Conservation (phyloP, 2,329 filamentous ascomycete genomes). For the Cucurbitaria berberidis region DNA sequence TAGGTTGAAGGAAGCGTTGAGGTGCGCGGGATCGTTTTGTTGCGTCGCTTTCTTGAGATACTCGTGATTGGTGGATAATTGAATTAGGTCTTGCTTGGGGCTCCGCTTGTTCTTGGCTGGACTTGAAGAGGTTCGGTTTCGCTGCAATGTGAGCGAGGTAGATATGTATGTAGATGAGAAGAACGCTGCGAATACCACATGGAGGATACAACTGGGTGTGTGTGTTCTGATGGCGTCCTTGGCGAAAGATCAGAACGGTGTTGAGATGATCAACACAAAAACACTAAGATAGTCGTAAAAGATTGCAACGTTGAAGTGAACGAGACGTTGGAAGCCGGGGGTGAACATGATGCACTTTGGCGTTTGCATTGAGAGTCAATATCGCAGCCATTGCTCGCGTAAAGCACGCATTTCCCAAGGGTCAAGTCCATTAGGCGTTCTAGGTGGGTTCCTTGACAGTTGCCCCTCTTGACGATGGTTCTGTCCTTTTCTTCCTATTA, state of each 20-base stretch:
- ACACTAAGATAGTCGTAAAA: no score
- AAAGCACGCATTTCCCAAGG: no score
- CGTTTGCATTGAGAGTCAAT: no score
- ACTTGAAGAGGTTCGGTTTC: conserved; percentile 10
- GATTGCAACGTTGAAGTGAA: no score
- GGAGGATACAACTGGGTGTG: no score
- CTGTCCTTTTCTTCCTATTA: neutral
- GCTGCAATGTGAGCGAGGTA: conserved; percentile 6
- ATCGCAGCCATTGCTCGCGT: no score
- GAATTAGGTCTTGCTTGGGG: neutral
- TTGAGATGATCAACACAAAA: no score
- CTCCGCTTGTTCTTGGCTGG: conserved; percentile 12
- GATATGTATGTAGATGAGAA: neutral
- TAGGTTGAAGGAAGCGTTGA: neutral
- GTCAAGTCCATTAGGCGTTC: neutral
- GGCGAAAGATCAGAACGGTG: no score
- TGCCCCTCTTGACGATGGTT: neutral
- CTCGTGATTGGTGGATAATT: conserved; percentile 19
- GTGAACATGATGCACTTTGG: no score
- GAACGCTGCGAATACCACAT: no score
- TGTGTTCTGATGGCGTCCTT: no score
- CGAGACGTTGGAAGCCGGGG: no score
- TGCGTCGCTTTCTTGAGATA: neutral
- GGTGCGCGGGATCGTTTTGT: conserved; percentile 6
- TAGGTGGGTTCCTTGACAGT: neutral